phyloP scores from a whole-genome alignment of 352 stramenopile species.

The Aphanomyces cochlioides region DNA sequence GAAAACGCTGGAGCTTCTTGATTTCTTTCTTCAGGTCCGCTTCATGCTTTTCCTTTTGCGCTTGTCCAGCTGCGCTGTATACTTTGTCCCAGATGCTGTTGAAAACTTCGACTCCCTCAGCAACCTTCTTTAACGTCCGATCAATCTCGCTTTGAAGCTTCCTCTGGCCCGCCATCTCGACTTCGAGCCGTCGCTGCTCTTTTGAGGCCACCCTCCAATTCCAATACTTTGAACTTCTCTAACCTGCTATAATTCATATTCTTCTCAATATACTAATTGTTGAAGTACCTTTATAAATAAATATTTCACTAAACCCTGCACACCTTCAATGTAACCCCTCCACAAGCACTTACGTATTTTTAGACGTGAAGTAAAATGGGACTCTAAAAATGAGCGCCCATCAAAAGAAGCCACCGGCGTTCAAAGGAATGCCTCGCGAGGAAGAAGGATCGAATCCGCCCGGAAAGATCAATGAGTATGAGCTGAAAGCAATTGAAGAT shows the following conservation, averaged over 20 bases:
- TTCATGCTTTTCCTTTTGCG: slow-evolving; percentile 99
- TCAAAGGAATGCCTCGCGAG: no score
- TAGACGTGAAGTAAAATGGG: no score
- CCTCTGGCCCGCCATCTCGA: slow-evolving; percentile 70
- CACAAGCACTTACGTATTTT: no score
- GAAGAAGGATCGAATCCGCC: no score
- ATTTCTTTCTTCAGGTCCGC: slow-evolving; percentile 99
- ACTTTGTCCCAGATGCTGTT: slow-evolving; percentile 99
- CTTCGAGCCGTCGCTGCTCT: slow-evolving; percentile 13
- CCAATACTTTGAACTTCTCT: slow-evolving; percentile 12
- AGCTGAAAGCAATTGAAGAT: slow-evolving; percentile 6
- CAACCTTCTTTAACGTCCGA: slow-evolving; percentile 99
- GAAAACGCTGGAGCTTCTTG: slow-evolving; percentile 98
- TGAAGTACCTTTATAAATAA: no score
- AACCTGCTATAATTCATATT: slow-evolving; percentile 15
- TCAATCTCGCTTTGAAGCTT: slow-evolving; percentile 96
- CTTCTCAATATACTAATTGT: not conserved
- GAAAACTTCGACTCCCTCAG: slow-evolving; percentile 97
- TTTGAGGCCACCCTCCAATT: slow-evolving; percentile 22
- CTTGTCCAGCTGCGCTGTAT: slow-evolving; percentile 94
- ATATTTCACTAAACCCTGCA: no score
- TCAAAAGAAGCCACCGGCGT: no score
- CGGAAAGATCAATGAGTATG: not conserved
- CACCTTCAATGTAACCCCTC: no score
- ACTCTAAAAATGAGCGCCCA: no score